Evolutionary conservation across 2,329 filamentous ascomycete species (phyloP).

Genomic region (Colletotrichum sp.): DNA sequence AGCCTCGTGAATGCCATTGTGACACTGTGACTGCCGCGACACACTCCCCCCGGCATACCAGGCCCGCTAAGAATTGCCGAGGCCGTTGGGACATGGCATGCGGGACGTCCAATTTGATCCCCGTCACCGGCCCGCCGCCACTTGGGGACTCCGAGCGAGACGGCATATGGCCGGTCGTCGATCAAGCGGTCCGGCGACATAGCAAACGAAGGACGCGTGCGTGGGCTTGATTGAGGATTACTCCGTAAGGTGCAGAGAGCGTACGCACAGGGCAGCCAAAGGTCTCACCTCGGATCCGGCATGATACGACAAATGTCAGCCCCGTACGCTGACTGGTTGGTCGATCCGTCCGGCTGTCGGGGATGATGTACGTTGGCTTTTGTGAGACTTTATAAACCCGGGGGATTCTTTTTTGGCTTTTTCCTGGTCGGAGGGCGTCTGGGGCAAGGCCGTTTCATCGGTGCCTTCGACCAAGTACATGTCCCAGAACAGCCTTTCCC

Average conservation of each 20-base stretch:
- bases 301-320: slow-evolving; percentile 14
- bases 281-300: slow-evolving; percentile 7
- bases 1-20: background rate
- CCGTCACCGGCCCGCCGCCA: background rate
- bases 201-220: background rate
- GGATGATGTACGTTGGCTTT: background rate
- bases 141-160: background rate
- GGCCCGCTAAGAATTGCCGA: background rate
- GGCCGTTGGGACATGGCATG: background rate
- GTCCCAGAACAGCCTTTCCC: background rate
- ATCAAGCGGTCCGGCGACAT: background rate
- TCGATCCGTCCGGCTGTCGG: slow-evolving; percentile 11
- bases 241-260: background rate
- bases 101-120: background rate
- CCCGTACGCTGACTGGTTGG: slow-evolving; percentile 9
- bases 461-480: background rate
- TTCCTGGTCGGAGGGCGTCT: background rate
- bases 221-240: background rate
- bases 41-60: background rate
- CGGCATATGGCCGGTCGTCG: background rate
- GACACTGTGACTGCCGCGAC: background rate
- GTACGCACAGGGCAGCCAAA: slow-evolving; percentile 9
- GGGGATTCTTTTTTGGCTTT: background rate
- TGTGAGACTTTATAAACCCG: background rate
- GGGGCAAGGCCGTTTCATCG: slow-evolving; percentile 3